Base-by-base conservation (phyloP, 169 alveolate species). In the Plasmodium adleri region DNA sequence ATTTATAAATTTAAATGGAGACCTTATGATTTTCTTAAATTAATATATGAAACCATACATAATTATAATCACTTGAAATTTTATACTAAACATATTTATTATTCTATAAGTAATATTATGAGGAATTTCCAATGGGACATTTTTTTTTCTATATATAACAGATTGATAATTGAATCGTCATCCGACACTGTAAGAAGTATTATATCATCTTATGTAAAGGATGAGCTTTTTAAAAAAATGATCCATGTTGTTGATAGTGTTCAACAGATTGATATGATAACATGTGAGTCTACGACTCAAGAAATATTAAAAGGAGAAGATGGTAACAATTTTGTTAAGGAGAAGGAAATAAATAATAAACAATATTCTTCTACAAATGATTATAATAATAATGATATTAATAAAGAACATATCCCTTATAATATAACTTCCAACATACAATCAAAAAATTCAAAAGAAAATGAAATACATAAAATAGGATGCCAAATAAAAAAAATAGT, bases 1-100 rank as follows among this genome's bases (percentile, higher is more conserved):
- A 86, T 86, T n/a, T 67, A 86, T 22, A 86, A 86, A 13, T 86
- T 86, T 47, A 86, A 63, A 49, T 86, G 92, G 92, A 86, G 88
- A 50, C 92, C 92, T 17, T 49, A 22, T 50, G 92, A 86, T 54
- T 86, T 86, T 49, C 70, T 86, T 58, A 59, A 59, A 86, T 58
- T 63, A 22, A 17, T 72, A 12, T 66, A 86, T 54, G 70, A 74
- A 45, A 86, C 75, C 3, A 26, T 86, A 17, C 47, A 86, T 62
- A 58, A 45, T 20, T 24, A 86, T 72, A 71, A 26, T 26, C 39
- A 63, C 1, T 62, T 60, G 13, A 59, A 86, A 47, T 60, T 8
- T 20, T 72, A 72, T 54, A 59, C 92, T 45, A 70, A 86, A 45
- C 20, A 22, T 24, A 54, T 86, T 5, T 86, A 86, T 28, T 54